Conservation (phyloP, 2,329 filamentous ascomycete genomes). For the Chrysoporthe cubensis region DNA sequence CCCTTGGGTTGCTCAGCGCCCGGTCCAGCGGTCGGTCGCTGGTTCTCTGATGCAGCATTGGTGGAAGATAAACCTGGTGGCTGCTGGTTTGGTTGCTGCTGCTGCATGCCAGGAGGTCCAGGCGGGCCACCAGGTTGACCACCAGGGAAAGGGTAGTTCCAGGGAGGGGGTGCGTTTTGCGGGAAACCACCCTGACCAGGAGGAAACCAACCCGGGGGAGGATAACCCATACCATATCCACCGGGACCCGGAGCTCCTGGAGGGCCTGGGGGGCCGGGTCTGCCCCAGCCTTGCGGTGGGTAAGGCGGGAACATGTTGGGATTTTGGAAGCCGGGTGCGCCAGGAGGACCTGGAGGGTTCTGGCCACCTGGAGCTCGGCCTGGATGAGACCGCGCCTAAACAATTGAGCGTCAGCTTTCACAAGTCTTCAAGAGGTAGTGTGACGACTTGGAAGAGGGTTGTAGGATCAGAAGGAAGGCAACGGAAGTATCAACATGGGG, state of each 20-base stretch:
- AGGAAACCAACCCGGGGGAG: conserved; percentile 77
- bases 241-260: conserved; percentile 37
- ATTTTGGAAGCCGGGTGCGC: conserved; percentile 35
- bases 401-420: conserved; percentile 34
- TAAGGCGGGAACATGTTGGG: conserved; percentile 34
- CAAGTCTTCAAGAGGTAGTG: conserved; percentile 20
- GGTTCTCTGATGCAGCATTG: conserved; percentile 38
- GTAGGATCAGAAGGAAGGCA: conserved; percentile 97
- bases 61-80: conserved; percentile 29
- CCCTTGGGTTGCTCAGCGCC: conserved; percentile 52
- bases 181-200: conserved; percentile 76
- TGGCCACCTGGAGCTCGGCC: conserved; percentile 28
- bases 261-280: conserved; percentile 35
- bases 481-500: conserved; percentile 96
- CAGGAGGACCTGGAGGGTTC: conserved; percentile 30
- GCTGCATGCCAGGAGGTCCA: conserved; percentile 34
- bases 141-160: conserved; percentile 65
- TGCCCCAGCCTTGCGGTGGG: conserved; percentile 39
- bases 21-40: conserved; percentile 57
- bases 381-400: conserved; percentile 47
- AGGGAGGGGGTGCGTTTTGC: conserved; percentile 63
- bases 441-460: conserved; percentile 32
- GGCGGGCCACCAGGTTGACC: conserved; percentile 37
- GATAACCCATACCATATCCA: conserved; percentile 71
- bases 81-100: conserved; percentile 39